A percentile compares a stretch with the other conserved stretches of the same genome.
phyloP scores from a whole-genome alignment of 75 land plant species.

The Cupressus sempervirens region DNA sequence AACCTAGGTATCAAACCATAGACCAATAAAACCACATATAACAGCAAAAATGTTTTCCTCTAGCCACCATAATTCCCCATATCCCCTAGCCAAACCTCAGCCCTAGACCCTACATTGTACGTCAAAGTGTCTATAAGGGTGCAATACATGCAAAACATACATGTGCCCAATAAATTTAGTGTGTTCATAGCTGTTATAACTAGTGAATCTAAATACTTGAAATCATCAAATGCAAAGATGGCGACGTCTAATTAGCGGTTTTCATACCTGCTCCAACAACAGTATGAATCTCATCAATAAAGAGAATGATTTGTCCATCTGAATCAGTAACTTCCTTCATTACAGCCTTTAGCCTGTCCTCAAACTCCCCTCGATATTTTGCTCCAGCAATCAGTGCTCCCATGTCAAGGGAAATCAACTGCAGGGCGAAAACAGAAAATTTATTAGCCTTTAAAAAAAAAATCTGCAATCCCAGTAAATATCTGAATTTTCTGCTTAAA shows the following conservation, averaged over 20 bases:
- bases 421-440: conserved; percentile 15
- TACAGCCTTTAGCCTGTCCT: conserved; percentile 94
- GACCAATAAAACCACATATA: no score
- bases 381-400: conserved; percentile 94
- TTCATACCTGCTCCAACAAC: conserved; percentile 90
- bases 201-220: background rate
- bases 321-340: conserved; percentile 92
- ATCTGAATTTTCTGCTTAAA: background rate
- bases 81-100: no score
- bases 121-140: no score
- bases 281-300: conserved; percentile 97
- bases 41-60: no score
- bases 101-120: no score
- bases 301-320: conserved; percentile 87
- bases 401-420: conserved; percentile 94
- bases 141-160: no score
- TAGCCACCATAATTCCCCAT: no score
- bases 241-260: background rate
- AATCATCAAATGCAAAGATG: background rate
- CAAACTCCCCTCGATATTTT: conserved; percentile 91
- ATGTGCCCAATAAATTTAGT: no score
- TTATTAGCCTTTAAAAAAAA: background rate
- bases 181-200: background rate
- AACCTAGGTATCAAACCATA: no score
- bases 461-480: background rate